Evolutionary conservation across 2,329 filamentous ascomycete genomes (phyloP).

Genomic region (Sclerotinia minor): DNA sequence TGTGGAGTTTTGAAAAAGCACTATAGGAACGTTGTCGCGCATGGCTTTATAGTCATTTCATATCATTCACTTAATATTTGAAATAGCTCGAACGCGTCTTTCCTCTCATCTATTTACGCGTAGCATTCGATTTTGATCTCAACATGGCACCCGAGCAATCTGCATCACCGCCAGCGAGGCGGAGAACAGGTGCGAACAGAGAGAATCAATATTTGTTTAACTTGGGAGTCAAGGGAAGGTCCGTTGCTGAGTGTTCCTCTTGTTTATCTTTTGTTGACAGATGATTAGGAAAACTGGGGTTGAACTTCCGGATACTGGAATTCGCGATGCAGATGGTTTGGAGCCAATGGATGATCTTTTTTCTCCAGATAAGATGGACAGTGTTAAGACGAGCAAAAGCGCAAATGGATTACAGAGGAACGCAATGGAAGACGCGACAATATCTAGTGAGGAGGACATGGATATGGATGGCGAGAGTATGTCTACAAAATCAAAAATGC

Average conservation of each 20-base stretch:
- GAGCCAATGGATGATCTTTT: slow-evolving; percentile 85
- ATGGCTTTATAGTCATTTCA: background rate
- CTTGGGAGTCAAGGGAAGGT: slow-evolving; percentile 54
- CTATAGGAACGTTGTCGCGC: background rate
- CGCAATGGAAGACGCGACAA: slow-evolving; percentile 45
- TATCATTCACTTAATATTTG: background rate
- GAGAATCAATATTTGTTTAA: slow-evolving; percentile 51
- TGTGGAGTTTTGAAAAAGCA: background rate
- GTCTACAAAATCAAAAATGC: slow-evolving; percentile 19
- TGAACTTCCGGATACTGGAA: slow-evolving; percentile 72
- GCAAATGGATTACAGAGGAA: slow-evolving; percentile 27
- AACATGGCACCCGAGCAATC: slow-evolving; percentile 24
- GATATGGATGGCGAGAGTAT: slow-evolving; percentile 60
- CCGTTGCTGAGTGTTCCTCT: slow-evolving; percentile 29
- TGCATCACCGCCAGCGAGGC: slow-evolving; percentile 30
- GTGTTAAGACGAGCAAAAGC: slow-evolving; percentile 22
- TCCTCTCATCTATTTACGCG: slow-evolving; percentile 9
- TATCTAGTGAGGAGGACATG: slow-evolving; percentile 59
- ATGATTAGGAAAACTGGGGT: slow-evolving; percentile 80
- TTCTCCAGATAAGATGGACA: slow-evolving; percentile 65
- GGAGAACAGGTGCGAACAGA: slow-evolving; percentile 36
- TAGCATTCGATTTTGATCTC: slow-evolving; percentile 2
- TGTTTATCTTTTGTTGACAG: slow-evolving; percentile 24
- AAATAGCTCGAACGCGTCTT: background rate
- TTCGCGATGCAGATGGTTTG: slow-evolving; percentile 88